These are phyloP conservation scores for Podospora comata DNA, from an alignment of 495 filamentous ascomycete genomes.

Conservation along the genomic window DNA sequence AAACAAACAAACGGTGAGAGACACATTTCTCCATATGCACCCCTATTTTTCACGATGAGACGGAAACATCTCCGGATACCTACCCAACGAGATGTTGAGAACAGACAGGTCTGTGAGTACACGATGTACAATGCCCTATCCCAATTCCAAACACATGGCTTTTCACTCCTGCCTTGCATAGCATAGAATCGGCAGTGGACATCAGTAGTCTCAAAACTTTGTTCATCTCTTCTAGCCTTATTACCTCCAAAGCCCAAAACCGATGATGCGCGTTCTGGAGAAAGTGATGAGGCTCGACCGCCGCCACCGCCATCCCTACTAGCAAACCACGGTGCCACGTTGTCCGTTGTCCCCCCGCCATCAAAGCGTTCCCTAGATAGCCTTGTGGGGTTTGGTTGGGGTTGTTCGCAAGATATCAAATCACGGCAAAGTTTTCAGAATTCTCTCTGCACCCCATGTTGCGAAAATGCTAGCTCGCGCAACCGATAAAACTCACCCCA, in stretches of 20 bases:
- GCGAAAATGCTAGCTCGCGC: too few relatives aligned
- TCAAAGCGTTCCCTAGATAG: not conserved
- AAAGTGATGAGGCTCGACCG: too few relatives aligned
- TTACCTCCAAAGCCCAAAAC: too few relatives aligned
- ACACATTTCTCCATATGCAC: not conserved
- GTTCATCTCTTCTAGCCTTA: too few relatives aligned
- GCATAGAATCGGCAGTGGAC: not conserved
- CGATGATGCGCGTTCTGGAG: too few relatives aligned
- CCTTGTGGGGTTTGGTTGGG: not conserved
- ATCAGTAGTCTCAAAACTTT: not conserved
- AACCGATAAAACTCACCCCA: not conserved
- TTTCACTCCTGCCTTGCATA: too few relatives aligned
- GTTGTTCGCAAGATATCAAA: not conserved
- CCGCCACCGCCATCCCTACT: too few relatives aligned
- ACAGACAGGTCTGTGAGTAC: not conserved
- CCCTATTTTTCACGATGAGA: not conserved
- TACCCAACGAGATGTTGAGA: not conserved
- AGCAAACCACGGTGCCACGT: conserved; percentile 3
- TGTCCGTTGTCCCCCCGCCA: not conserved
- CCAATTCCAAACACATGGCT: too few relatives aligned
- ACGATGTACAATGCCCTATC: not conserved
- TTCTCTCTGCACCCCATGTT: too few relatives aligned
- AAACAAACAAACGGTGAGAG: not conserved
- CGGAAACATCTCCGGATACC: not conserved
- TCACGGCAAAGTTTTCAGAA: not conserved